Evolutionary conservation across 164 flowering plant genomes (phyloP).

Genomic region (Chimonanthus praecox): DNA sequence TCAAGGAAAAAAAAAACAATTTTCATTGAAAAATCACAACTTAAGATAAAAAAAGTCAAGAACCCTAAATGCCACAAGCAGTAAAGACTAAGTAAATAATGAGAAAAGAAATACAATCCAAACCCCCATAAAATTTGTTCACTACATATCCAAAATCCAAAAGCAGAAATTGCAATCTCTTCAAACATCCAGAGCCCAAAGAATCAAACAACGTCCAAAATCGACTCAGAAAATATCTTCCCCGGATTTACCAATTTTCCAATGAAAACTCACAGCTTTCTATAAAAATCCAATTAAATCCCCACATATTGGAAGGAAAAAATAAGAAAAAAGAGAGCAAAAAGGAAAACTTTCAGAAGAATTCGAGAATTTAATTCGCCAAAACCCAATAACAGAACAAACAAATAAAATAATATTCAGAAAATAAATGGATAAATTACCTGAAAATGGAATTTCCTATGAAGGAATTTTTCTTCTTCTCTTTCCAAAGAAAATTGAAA

Average conservation of each 20-base stretch:
- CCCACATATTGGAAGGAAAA: background rate
- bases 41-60: background rate
- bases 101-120: background rate
- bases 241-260: background rate
- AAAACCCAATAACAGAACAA: background rate
- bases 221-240: background rate
- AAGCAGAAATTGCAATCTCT: background rate
- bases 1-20: background rate
- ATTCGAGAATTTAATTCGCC: background rate
- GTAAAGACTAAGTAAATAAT: background rate
- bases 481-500: too few relatives aligned
- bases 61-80: background rate
- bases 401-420: background rate
- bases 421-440: too few relatives aligned
- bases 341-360: background rate
- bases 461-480: too few relatives aligned
- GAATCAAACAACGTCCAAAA: background rate
- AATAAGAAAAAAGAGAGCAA: background rate
- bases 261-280: background rate
- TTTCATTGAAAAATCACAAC: background rate
- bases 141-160: background rate
- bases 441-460: too few relatives aligned
- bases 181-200: background rate
- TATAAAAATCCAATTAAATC: background rate
- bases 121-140: background rate